These are phyloP conservation scores for Sporisorium graminicola DNA, from an alignment of 1,284 basidiomycete species.

Conservation along the genomic window DNA sequence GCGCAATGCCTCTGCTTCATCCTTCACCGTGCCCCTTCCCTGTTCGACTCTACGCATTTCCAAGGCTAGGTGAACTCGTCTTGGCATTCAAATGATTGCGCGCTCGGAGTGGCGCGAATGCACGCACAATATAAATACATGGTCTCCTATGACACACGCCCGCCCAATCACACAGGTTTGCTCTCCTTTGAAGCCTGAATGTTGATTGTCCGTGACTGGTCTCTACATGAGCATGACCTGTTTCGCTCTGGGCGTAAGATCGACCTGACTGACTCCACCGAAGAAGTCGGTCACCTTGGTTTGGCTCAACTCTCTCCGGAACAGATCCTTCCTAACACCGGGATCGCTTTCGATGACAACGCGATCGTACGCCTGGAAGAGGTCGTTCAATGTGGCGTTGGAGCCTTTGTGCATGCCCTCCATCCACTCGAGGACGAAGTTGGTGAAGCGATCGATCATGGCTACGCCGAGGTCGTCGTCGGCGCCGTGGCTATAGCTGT, in stretches of 20 bases:
- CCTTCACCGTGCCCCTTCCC: neutral
- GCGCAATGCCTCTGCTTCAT: slow-evolving; percentile 10
- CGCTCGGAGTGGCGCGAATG: neutral
- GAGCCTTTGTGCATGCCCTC: slow-evolving; percentile 92
- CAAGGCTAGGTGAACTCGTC: neutral
- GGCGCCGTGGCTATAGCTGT: slow-evolving; percentile 95
- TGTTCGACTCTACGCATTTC: neutral
- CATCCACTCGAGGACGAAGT: slow-evolving; percentile 89
- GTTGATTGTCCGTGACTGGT: neutral
- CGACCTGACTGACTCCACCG: slow-evolving; percentile 88
- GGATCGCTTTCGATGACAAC: slow-evolving; percentile 84
- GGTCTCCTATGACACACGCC: neutral
- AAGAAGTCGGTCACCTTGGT: slow-evolving; percentile 94
- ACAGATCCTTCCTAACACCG: slow-evolving; percentile 87
- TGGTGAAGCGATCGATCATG: slow-evolving; percentile 94
- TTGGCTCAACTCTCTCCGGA: slow-evolving; percentile 77
- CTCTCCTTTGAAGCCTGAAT: neutral
- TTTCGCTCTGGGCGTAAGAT: slow-evolving; percentile 71
- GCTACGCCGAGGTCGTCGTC: slow-evolving; percentile 94
- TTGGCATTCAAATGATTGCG: neutral
- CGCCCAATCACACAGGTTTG: neutral
- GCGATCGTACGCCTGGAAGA: slow-evolving; percentile 87
- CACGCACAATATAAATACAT: slow-evolving; percentile 3
- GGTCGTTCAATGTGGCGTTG: slow-evolving; percentile 82
- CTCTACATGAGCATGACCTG: slow-evolving; percentile 24